Percentiles rank a stretch among this genome's conserved stretches.
Evolutionary conservation across 148 eudicot species (phyloP).

Genomic region (Vaccinium vitisidaea): DNA sequence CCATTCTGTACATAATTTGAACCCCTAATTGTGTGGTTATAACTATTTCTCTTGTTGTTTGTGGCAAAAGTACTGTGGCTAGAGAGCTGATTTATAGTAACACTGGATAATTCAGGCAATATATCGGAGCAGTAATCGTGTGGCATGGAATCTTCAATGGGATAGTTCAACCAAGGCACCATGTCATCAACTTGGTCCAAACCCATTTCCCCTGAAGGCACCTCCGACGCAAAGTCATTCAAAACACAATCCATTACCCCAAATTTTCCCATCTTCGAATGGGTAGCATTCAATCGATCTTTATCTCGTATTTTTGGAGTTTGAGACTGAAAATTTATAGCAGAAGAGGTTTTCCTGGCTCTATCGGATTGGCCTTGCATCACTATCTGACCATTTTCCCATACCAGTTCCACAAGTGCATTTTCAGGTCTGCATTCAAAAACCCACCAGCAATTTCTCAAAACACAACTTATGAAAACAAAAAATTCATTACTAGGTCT

Average conservation of each 20-base stretch:
- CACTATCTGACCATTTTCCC: constrained; percentile 75
- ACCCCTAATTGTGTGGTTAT: constrained; percentile 23
- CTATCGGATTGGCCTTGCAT: constrained; percentile 68
- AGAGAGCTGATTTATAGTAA: constrained; percentile 47
- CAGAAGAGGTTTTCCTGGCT: constrained; percentile 28
- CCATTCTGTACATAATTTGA: constrained; percentile 24
- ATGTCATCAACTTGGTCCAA: constrained; percentile 61
- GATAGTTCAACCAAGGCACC: constrained; percentile 76
- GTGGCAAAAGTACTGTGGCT: constrained; percentile 32
- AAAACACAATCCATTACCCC: constrained; percentile 38
- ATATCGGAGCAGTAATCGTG: constrained; percentile 60
- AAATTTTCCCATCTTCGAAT: constrained; percentile 40
- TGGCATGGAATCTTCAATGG: constrained; percentile 46
- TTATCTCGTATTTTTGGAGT: constrained; percentile 38
- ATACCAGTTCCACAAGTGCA: constrained; percentile 68
- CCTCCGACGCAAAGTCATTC: constrained; percentile 41
- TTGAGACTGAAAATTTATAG: constrained; percentile 40
- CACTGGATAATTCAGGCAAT: constrained; percentile 65
- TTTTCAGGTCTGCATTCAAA: constrained; percentile 49
- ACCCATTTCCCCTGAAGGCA: constrained; percentile 49
- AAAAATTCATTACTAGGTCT: background rate
- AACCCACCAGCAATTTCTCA: constrained; percentile 18
- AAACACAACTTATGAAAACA: background rate
- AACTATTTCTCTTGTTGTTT: constrained; percentile 41
- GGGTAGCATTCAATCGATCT: constrained; percentile 24